Base-by-base conservation (phyloP, 176 grass and related monocot species). In the Saccharum spontaneum region DNA sequence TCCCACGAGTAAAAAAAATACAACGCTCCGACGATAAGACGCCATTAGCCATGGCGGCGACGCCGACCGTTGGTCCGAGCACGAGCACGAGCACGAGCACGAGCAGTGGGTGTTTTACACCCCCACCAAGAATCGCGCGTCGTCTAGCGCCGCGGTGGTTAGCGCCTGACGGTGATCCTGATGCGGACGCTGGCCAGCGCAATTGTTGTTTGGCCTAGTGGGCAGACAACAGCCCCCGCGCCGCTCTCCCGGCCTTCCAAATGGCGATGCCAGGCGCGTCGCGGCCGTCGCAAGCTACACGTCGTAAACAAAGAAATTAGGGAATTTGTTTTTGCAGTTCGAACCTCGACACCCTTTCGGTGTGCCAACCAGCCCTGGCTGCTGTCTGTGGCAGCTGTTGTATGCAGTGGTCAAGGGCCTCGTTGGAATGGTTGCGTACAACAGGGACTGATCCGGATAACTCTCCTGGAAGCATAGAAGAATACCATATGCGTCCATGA, bases 161-260 rank as follows among this genome's bases (percentile, higher is more conserved):
- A 57, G 82, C 77, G 82, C 80, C 81, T 67, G 81, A 90, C 75
- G 89, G 85, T 61, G 85, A 80, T 79, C 66, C 40, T 79, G 69
- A 90, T 86, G 83, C 83, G 18, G 74, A 86, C 61, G 24, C 37
- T 6, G 16, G n/a, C 12, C 6, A 0, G 3, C n/a, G 17, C 22
- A 5, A 7, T 23, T 74, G 79, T 61, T 50, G 17, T 68, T 59
- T 79, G 28, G 68, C 13, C 75, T 60, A 57, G 8, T 82, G 43
- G 88, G 67, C 66, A 79, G 73, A 24, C 84, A 3, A 3, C 1
- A 14, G 4, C 18, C 79, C 77, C 17, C 28, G 20, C 9, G 24
- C 15, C 8, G 72, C 79, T 16, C 82, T 16, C 44, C 0, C 8
- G 1, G 16, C 85, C 85, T 80, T 87, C 85, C 89, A 87, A 76